Conservation (phyloP, 2,329 filamentous ascomycete species). For the Fonsecaea pedrosoi region DNA sequence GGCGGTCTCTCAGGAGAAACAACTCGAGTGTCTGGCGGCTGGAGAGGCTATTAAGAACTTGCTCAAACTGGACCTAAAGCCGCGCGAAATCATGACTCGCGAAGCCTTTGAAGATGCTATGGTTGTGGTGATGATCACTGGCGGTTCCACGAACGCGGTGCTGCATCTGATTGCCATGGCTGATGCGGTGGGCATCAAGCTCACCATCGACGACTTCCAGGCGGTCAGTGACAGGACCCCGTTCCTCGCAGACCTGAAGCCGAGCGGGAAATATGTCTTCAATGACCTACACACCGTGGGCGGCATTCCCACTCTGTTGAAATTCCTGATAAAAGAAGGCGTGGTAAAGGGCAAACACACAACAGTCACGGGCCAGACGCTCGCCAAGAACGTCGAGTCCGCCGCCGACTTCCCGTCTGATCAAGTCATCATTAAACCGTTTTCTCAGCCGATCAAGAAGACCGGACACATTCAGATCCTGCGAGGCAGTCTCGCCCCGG, state of each 20-base stretch:
- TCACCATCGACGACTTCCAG: slow-evolving; percentile 88
- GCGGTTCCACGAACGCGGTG: slow-evolving; percentile 84
- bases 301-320: slow-evolving; percentile 64
- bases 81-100: slow-evolving; percentile 78
- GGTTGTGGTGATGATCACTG: slow-evolving; percentile 80
- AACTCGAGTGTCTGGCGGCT: slow-evolving; percentile 73
- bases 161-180: slow-evolving; percentile 85
- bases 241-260: slow-evolving; percentile 82
- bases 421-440: slow-evolving; percentile 71
- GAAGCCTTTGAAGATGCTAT: slow-evolving; percentile 86
- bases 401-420: slow-evolving; percentile 69
- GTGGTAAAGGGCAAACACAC: slow-evolving; percentile 66
- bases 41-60: slow-evolving; percentile 77
- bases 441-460: slow-evolving; percentile 72
- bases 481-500: slow-evolving; percentile 71
- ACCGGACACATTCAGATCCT: slow-evolving; percentile 78
- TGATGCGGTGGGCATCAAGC: slow-evolving; percentile 78
- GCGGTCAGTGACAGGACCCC: slow-evolving; percentile 78
- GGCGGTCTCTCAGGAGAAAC: slow-evolving; percentile 74
- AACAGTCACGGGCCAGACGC: slow-evolving; percentile 66
- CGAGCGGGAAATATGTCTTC: slow-evolving; percentile 71
- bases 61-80: slow-evolving; percentile 76
- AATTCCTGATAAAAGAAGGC: slow-evolving; percentile 64
- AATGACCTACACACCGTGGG: slow-evolving; percentile 64
- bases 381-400: slow-evolving; percentile 65